Evolutionary conservation across 768 basidiomycete species (phyloP), one percentile per base, ranked within the genome.

Genomic region (Suillus subluteus): DNA sequence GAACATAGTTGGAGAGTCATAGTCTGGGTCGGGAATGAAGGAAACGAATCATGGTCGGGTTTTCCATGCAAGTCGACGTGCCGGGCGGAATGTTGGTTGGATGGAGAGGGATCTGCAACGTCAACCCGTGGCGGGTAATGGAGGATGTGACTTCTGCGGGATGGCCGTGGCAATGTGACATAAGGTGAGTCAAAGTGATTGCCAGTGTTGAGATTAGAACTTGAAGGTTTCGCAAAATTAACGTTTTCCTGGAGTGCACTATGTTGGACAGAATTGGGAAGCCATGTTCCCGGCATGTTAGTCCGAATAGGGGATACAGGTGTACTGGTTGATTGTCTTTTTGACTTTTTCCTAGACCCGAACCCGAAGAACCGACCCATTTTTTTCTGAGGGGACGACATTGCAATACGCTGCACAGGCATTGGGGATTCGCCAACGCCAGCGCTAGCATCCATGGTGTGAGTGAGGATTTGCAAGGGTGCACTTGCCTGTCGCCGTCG

Each of bases 341-440:
- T 41, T 41, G 40, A 26, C 71, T 69, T 69, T 67, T 72, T 62
- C 43, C 71, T 70, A 15, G 73, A 72, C 30, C 76, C 74, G 48
- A 77, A 77, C 0, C 77, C 69, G 35, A 77, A 77, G 62, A 77
- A 76, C 48, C 71, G 67, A 71, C 88, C 89, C n/a, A 79, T 76
- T 9, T 88, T 81, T 72, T 82, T 83, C 62, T 65, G 66, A n/a
- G 73, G 70, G 15, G 55, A 23, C 48, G 72, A 67, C 37, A 71
- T 50, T 1, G 23, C 62, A 54, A 67, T 37, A 2, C 76, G 79
- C 7, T 68, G 73, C 41, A 68, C 0, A 18, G 73, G 74, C 38
- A 68, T 76, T 5, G 91, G 92, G 0, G 88, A 85, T 67, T 90
- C 88, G 37, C 91, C 91, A 26, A 92, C 83, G 32, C 88, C 90